phyloP scores from a whole-genome alignment of 139 green algal genomes.

The Ettlia oleoabundans region DNA sequence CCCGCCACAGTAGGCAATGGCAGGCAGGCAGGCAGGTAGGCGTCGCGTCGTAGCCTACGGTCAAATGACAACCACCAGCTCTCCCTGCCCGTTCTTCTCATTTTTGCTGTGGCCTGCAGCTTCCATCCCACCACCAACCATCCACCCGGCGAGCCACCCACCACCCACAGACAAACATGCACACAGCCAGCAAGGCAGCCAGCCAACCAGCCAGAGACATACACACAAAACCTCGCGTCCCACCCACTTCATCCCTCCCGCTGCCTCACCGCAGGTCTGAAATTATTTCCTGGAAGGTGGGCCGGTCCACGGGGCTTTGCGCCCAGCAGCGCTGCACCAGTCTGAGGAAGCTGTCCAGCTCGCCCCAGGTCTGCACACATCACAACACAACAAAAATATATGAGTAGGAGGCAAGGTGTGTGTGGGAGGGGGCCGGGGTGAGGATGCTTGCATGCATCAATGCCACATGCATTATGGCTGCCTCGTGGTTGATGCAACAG shows the following conservation, averaged over 20 bases:
- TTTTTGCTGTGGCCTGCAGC: no score
- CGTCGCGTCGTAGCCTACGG: neutral
- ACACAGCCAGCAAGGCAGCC: neutral
- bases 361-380: conserved; percentile 33
- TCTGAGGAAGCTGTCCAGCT: conserved; percentile 54
- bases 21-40: neutral
- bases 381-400: neutral
- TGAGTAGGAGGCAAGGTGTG: neutral
- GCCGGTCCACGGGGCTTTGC: conserved; percentile 46
- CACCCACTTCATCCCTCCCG: no score
- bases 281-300: conserved; percentile 72
- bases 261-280: conserved; percentile 35
- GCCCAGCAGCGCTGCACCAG: conserved; percentile 82
- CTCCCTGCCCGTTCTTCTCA: no score
- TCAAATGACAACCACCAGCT: no score
- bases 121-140: no score
- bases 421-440: no score
- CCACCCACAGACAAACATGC: no score
- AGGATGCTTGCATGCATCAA: no score
- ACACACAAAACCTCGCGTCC: neutral
- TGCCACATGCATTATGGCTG: no score
- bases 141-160: no score
- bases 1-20: neutral
- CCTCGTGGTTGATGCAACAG: no score
- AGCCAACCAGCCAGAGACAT: neutral